Evolutionary conservation across 108 stramenopile species (phyloP).

Genomic region (Conticribra weissflogii): DNA sequence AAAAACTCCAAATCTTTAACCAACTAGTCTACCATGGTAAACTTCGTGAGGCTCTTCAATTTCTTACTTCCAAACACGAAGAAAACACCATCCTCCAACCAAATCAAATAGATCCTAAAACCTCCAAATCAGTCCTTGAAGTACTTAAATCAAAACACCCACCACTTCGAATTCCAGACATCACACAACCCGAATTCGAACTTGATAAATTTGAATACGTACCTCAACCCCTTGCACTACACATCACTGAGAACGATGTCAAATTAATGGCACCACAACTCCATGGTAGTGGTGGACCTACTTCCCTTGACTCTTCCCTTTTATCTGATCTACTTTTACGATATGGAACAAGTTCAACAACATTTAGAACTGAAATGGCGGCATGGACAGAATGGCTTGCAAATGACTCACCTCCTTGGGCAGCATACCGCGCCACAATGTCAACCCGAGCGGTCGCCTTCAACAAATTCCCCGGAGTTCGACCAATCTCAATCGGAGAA

Average conservation of each 20-base stretch:
- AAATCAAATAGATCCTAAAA: no score
- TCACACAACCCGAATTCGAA: no score
- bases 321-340: neutral
- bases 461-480: constrained; percentile 47
- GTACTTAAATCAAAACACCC: no score
- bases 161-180: no score
- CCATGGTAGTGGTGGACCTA: neutral
- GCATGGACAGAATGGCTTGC: constrained; percentile 12
- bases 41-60: constrained; percentile 30
- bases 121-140: no score
- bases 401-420: constrained; percentile 14
- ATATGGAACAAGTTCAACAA: neutral
- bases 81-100: no score
- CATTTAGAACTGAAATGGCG: constrained; percentile 4
- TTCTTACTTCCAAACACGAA: no score
- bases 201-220: no score
- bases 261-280: neutral
- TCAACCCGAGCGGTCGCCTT: constrained; percentile 36
- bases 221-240: no score
- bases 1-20: no score
- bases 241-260: no score
- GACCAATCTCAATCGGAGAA: constrained; percentile 43
- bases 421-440: constrained; percentile 22
- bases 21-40: constrained; percentile 27
- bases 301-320: neutral